These are phyloP conservation scores for Colletotrichum godetiae DNA, from an alignment of 2,329 filamentous ascomycete genomes.

Conservation along the genomic window DNA sequence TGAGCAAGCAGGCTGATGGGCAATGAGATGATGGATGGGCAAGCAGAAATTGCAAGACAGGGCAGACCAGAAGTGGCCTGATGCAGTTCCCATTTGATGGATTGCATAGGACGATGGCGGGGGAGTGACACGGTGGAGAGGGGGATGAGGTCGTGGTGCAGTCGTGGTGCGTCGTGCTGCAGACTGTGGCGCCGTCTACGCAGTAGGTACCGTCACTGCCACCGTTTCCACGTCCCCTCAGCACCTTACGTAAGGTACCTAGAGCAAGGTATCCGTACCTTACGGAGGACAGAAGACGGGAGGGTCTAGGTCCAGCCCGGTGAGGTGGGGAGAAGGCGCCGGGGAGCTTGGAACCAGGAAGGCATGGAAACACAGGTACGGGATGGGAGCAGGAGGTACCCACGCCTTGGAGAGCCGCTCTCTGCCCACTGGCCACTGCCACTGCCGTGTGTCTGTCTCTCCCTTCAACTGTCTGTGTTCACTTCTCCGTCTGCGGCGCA, in stretches of 20 bases:
- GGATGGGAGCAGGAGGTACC: background rate
- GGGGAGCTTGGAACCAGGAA: background rate
- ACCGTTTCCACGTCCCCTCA: background rate
- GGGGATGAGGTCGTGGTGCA: constrained; percentile 1
- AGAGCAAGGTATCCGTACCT: no score
- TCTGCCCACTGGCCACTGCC: background rate
- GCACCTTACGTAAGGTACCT: background rate
- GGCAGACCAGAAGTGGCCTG: constrained; percentile 29
- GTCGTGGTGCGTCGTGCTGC: background rate
- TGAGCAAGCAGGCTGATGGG: background rate
- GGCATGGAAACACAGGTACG: background rate
- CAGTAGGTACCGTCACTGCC: background rate
- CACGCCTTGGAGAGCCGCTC: background rate
- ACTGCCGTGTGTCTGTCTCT: background rate
- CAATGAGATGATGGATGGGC: background rate
- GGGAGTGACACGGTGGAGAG: constrained; percentile 22
- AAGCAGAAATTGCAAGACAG: constrained; percentile 14
- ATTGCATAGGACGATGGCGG: constrained; percentile 32
- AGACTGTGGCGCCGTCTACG: background rate
- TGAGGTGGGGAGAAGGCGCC: background rate
- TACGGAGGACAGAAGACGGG: background rate
- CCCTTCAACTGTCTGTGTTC: background rate
- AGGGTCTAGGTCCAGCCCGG: constrained; percentile 11
- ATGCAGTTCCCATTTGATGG: constrained; percentile 31
- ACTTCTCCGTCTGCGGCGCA: background rate